Evolutionary conservation across 2,329 filamentous ascomycete species (phyloP), one percentile per base, ranked within the genome.

Genomic region (Rugonectria rugulosa): DNA sequence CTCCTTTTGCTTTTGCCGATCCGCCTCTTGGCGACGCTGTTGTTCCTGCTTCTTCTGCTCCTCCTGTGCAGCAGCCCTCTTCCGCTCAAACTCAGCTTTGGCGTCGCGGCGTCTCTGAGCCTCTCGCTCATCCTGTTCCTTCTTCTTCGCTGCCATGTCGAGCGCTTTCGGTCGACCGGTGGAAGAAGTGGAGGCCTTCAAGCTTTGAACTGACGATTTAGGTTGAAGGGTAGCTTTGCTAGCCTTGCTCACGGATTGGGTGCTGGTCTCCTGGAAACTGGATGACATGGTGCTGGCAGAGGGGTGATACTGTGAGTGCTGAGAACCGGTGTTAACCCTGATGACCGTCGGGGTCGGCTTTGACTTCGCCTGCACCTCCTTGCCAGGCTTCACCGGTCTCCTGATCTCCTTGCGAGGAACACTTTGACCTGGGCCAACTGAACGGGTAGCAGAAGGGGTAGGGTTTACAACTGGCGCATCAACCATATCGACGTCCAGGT

Each of bases 81-180:
- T 92, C 42, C 89, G 87, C 70, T 96, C 92, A 27, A 90, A 77
- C 66, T 96, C 91, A 14, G 87, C 84, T 74, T 96, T 97, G 31
- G 89, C 87, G 17, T 96, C 90, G 8, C 88, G 87, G 68, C 91
- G 94, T 44, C 88, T 86, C 66, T 92, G 88, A 12, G 86, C 85
- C 61, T 92, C 90, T 42, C 87, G 86, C 69, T 96, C 91, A 65
- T 96, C 92, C 70, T 88, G 88, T 71, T 96, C 92, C 70, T 89
- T 94, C 73, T 92, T 93, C 68, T 87, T 88, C 32, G 91, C 89
- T 3, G 89, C 91, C 42, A 89, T 80, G 49, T 93, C 86, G 19
- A 93, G 77, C 2, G 90, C 88, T 70, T 89, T 91, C 0, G 87
- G 83, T 46, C 88, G 86, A 2, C 83, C 79, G n/a, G 79, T 80